phyloP scores from a whole-genome alignment of 495 filamentous ascomycete genomes.

The Aspergillus sparsus region DNA sequence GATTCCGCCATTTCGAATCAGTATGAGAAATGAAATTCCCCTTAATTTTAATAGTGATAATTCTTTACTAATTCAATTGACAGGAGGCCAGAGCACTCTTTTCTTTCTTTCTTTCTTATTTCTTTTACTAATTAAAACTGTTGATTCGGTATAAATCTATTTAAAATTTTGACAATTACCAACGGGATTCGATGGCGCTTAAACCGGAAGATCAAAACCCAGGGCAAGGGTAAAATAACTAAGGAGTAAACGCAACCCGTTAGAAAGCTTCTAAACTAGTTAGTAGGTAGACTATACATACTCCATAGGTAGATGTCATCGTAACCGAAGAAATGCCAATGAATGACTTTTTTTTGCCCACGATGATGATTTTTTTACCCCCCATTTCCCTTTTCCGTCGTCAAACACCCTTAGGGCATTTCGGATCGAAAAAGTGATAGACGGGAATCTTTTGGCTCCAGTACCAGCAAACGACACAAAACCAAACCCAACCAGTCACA shows the following conservation, averaged over 20 bases:
- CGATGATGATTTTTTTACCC: not conserved
- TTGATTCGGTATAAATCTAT: not conserved
- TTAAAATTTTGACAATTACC: not conserved
- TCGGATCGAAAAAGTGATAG: conserved; percentile 1
- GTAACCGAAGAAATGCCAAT: not conserved
- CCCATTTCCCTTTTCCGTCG: not conserved
- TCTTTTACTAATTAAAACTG: not conserved
- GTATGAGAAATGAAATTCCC: no score
- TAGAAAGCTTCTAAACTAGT: not conserved
- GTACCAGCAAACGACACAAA: conserved; percentile 1
- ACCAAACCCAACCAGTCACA: not conserved
- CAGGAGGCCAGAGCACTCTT: no score
- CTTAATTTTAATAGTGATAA: no score
- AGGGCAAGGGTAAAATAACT: conserved; percentile 7
- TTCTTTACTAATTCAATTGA: no score
- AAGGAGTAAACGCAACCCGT: conserved; percentile 14
- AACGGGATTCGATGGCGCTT: conserved; percentile 19
- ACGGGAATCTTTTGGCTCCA: not conserved
- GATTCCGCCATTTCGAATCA: no score
- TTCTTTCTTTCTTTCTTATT: not conserved
- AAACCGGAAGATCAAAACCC: conserved; percentile 18
- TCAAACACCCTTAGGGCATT: not conserved
- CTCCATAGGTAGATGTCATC: conserved; percentile 6
- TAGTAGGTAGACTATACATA: no score
- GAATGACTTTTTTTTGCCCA: not conserved